phyloP scores from a whole-genome alignment of 2,329 filamentous ascomycete genomes.

The Stagonosporopsis tanaceti region DNA sequence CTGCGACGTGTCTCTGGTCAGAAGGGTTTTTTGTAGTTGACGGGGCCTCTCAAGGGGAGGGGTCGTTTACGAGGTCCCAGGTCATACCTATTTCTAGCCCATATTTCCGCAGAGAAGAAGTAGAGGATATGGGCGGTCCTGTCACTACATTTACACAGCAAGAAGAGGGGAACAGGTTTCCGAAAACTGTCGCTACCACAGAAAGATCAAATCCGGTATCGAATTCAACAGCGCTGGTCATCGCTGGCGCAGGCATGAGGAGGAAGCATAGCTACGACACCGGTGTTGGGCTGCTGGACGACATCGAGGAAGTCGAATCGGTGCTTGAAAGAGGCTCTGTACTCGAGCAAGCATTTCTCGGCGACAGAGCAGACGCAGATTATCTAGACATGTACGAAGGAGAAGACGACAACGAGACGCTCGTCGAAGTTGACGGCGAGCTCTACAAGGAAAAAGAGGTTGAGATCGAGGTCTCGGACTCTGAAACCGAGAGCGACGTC shows the following conservation, averaged over 20 bases:
- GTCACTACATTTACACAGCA: slow-evolving; percentile 15
- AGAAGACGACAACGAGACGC: slow-evolving; percentile 20
- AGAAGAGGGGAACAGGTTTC: slow-evolving; percentile 8
- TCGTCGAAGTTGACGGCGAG: slow-evolving; percentile 22
- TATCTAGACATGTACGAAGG: not conserved
- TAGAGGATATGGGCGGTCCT: slow-evolving; percentile 29
- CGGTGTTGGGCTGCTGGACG: slow-evolving; percentile 7
- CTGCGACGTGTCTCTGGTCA: slow-evolving; percentile 55
- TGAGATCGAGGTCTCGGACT: slow-evolving; percentile 33
- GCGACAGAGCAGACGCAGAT: slow-evolving; percentile 12
- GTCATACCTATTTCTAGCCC: slow-evolving; percentile 29
- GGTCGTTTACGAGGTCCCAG: slow-evolving; percentile 42
- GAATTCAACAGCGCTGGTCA: slow-evolving; percentile 12
- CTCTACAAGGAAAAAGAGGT: slow-evolving; percentile 26
- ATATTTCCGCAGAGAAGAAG: slow-evolving; percentile 41
- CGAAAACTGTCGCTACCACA: slow-evolving; percentile 12
- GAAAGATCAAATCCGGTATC: slow-evolving; percentile 1
- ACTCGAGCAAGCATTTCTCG: slow-evolving; percentile 25
- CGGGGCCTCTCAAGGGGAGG: slow-evolving; percentile 42
- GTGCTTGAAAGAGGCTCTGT: slow-evolving; percentile 22
- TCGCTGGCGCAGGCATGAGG: slow-evolving; percentile 15
- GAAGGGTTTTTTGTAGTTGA: slow-evolving; percentile 61
- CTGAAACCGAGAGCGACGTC: slow-evolving; percentile 25
- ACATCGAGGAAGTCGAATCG: slow-evolving; percentile 15
- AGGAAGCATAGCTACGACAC: slow-evolving; percentile 20